Evolutionary conservation across 768 basidiomycete species (phyloP).

Genomic region (Scleroderma bovista): DNA sequence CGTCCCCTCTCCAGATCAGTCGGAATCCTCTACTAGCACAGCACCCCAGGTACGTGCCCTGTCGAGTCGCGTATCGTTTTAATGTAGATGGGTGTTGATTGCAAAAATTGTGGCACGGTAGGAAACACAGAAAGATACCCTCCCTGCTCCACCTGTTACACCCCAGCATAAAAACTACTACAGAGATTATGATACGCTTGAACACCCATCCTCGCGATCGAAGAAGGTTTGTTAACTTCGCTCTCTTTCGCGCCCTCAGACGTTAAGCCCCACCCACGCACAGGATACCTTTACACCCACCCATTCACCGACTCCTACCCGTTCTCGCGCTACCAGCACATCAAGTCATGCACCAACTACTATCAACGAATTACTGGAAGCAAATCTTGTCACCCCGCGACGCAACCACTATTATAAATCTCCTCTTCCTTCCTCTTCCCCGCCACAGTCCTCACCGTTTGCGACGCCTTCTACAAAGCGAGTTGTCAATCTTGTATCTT

Average conservation of each 20-base stretch:
- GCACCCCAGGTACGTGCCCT: conserved; percentile 37
- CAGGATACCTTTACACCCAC: conserved; percentile 27
- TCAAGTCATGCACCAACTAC: conserved; percentile 21
- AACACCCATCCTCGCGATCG: conserved; percentile 25
- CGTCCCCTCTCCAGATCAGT: conserved; percentile 27
- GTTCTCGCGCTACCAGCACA: conserved; percentile 29
- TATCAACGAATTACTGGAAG: conserved; percentile 29
- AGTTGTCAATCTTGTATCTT: conserved; percentile 73
- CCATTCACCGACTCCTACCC: conserved; percentile 43
- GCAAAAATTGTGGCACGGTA: conserved; percentile 11
- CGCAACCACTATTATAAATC: conserved; percentile 38
- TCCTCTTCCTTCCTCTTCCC: conserved; percentile 58
- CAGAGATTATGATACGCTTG: conserved; percentile 35
- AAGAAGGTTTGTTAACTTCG: conserved; percentile 22
- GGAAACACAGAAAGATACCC: conserved; percentile 26
- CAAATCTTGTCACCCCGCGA: conserved; percentile 48
- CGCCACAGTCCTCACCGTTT: conserved; percentile 52
- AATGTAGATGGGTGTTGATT: conserved; percentile 2
- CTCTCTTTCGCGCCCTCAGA: neutral
- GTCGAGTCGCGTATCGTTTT: conserved; percentile 21
- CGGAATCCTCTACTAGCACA: conserved; percentile 24
- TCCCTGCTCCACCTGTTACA: conserved; percentile 40
- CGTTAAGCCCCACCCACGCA: conserved; percentile 1
- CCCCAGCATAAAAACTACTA: conserved; percentile 61
- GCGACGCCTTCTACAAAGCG: conserved; percentile 55